phyloP scores from a whole-genome alignment of 768 basidiomycete genomes.

The Rhodotorula diobovata region DNA sequence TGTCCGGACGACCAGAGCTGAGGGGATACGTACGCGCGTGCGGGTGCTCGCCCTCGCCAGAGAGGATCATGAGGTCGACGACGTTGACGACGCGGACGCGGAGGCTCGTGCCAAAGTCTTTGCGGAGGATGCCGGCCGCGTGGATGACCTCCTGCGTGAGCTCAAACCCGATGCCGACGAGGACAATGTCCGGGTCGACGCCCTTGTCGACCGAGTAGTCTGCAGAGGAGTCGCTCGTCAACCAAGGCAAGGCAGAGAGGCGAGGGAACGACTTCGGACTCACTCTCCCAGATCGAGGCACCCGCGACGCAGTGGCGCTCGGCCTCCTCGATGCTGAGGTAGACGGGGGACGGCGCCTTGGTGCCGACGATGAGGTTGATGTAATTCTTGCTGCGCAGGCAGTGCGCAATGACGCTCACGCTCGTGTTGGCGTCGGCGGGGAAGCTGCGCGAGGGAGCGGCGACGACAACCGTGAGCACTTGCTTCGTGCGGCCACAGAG shows the following conservation, averaged over 20 bases:
- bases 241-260: background rate
- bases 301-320: constrained; percentile 81
- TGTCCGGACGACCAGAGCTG: background rate
- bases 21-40: constrained; percentile 53
- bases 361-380: constrained; percentile 83
- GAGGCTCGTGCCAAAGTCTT: constrained; percentile 59
- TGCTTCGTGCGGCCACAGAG: too few relatives aligned
- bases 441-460: constrained; percentile 13
- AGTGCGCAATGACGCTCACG: constrained; percentile 76
- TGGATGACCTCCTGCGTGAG: constrained; percentile 84
- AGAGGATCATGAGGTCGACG: constrained; percentile 80
- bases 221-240: background rate
- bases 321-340: constrained; percentile 71
- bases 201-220: constrained; percentile 44
- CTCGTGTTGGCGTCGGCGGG: constrained; percentile 81
- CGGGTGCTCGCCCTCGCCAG: constrained; percentile 65
- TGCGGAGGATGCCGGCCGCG: constrained; percentile 72
- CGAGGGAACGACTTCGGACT: constrained; percentile 47
- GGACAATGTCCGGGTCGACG: constrained; percentile 55
- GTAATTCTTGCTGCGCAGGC: constrained; percentile 71
- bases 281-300: constrained; percentile 75
- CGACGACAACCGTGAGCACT: background rate
- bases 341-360: constrained; percentile 61
- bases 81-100: constrained; percentile 84
- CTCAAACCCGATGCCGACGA: constrained; percentile 76